These are phyloP conservation scores for Trametes sp. DNA, from an alignment of 1,284 basidiomycete species.

Conservation along the genomic window DNA sequence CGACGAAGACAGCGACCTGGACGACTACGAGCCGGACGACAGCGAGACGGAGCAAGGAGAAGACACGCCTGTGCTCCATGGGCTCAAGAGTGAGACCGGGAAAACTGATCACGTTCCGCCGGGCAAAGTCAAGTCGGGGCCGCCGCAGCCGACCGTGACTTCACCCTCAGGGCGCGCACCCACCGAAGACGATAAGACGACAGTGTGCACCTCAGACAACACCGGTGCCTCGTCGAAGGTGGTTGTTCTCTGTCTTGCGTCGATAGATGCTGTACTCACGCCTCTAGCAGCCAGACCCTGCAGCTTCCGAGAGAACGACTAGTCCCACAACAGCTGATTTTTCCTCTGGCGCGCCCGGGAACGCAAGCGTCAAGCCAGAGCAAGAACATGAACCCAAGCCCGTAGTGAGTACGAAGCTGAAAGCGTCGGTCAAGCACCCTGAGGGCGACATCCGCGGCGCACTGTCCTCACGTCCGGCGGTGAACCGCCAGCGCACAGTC, in stretches of 20 bases:
- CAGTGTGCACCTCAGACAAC: too few relatives aligned
- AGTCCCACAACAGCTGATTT: not conserved
- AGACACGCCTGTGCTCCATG: not conserved
- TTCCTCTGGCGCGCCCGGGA: not conserved
- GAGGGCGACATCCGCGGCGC: not conserved
- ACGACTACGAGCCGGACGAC: conserved; percentile 16
- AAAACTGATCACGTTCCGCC: too few relatives aligned
- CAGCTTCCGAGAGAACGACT: not conserved
- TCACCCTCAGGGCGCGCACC: too few relatives aligned
- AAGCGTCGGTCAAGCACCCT: not conserved
- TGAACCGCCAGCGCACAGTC: conserved; percentile 4
- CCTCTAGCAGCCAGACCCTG: not conserved
- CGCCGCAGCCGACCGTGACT: too few relatives aligned
- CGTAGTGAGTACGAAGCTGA: not conserved
- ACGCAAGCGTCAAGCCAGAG: not conserved
- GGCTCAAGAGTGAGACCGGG: not conserved
- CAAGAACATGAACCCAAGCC: not conserved
- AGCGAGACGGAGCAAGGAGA: conserved; percentile 2
- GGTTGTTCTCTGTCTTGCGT: too few relatives aligned
- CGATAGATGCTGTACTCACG: too few relatives aligned
- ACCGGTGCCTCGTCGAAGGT: too few relatives aligned
- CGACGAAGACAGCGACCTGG: conserved; percentile 20
- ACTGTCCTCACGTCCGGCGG: not conserved
- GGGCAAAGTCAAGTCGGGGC: too few relatives aligned
- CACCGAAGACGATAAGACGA: too few relatives aligned